Base-by-base conservation (phyloP, 1,284 basidiomycete genomes). In the Ustilago crameri region DNA sequence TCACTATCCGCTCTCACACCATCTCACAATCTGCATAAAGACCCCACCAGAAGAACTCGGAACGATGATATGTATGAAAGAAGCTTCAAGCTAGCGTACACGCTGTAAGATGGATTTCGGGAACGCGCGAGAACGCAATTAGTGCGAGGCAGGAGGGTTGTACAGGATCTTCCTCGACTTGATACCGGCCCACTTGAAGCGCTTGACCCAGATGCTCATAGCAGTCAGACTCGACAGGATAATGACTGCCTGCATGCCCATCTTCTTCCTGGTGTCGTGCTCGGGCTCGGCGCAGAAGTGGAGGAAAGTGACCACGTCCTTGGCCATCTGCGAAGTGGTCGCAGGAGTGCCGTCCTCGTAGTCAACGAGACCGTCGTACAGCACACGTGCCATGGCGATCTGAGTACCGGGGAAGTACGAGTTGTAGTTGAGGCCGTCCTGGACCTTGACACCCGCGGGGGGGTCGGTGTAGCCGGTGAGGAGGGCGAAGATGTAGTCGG, bases 291-390 rank as follows among this genome's bases (percentile, higher is more conserved):
- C 80, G 20, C 79, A 69, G 79, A 84, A 85, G 68, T 76, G 74
- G 63, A 98, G 86, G 91, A 98, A 99, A 3, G 91, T 93, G 40
- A 90, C 89, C 50, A 99, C 94, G 81, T 99, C 96, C 89, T 98
- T 98, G 76, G 96, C 95, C 94, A 98, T 95, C 85, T 98, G 96
- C n/a, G 93, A 92, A 10, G 94, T 91, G 48, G 95, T 98, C 12
- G 95, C 93, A 10, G 95, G 93, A 5, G 96, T 98, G 56, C 92
- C 93, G 52, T 83, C 82, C 38, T 79, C 79, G 78, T 82, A 83
- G 75, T 83, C 82, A 22, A 83, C 82, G 51, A 83, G 73, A 32
- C 78, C 94, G 82, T 98, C 95, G 84, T 93, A 98, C 71, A 99
- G 87, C 20, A 97, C 90, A 84, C 95, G 93, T 51, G 93, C 95